Evolutionary conservation across 1,284 basidiomycete genomes (phyloP).

Genomic region (Gomphus bonarii): DNA sequence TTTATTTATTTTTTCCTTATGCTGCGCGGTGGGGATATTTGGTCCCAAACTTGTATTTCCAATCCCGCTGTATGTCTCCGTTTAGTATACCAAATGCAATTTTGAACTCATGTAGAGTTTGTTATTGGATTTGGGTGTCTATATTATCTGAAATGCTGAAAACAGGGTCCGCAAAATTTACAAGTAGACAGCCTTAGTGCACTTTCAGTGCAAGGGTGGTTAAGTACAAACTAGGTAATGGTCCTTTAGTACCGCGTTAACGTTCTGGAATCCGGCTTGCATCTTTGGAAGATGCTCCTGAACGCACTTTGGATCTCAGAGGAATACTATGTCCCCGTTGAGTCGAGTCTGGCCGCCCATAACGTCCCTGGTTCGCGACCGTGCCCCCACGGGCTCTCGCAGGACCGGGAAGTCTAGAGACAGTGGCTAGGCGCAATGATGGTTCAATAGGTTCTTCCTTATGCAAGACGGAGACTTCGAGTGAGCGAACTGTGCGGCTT

Average conservation of each 20-base stretch:
- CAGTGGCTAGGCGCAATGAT: neutral
- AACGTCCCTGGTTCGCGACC: neutral
- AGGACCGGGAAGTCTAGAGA: neutral
- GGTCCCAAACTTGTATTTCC: too few relatives aligned
- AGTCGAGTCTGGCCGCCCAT: neutral
- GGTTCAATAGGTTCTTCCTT: neutral
- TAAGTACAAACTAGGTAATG: neutral
- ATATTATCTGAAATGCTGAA: too few relatives aligned
- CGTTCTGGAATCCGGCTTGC: neutral
- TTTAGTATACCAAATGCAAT: too few relatives aligned
- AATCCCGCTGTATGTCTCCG: too few relatives aligned
- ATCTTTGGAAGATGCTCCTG: neutral
- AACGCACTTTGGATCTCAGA: neutral
- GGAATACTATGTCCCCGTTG: neutral
- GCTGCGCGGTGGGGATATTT: too few relatives aligned
- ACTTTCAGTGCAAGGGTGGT: too few relatives aligned
- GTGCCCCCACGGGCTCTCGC: neutral
- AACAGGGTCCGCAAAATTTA: too few relatives aligned
- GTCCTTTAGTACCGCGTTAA: neutral
- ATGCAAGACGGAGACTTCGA: neutral
- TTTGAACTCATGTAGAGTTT: too few relatives aligned
- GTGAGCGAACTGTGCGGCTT: neutral
- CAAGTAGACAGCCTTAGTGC: too few relatives aligned
- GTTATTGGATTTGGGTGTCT: too few relatives aligned
- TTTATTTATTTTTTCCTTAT: neutral